Base-by-base conservation (phyloP, 148 eudicot species). In the Oxyria digyna region DNA sequence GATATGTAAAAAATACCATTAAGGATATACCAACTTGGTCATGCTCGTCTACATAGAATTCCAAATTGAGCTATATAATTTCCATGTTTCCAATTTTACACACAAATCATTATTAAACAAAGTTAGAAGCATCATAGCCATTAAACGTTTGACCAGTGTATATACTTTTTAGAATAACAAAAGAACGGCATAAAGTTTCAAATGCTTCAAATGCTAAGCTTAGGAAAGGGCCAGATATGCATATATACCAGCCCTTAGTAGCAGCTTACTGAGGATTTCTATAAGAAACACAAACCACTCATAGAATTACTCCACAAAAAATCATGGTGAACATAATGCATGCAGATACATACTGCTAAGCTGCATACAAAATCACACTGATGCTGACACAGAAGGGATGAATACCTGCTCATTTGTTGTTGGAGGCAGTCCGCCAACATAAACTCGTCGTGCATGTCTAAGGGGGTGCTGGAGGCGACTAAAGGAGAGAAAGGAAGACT, bases 361-460 rank as follows among this genome's bases (percentile, higher is more conserved):
- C 35, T 59, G 18, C 65, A 37, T 15, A n/a, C 7, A 29, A 1
- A 59, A 59, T 29, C 38, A 59, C 65, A 59, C 0, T 29, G 6
- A 50, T 21, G 57, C 26, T 21, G 46, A 27, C 69, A 52, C 26
- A 14, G 52, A 42, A 48, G 41, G 67, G 37, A 32, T 17, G 42
- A 43, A 64, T 26, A 82, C 85, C 83, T 82, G 85, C 70, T 82
- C 85, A 33, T 82, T 82, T 23, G 85, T 83, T 23, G 78, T 63
- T 9, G 85, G 85, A 76, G 85, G 85, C 41, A 82, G 80, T 26
- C 85, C 82, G 4, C 85, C 85, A 50, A 82, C 85, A 69, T 82
- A 82, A 35, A 82, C 83, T 49, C 85, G 82, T 59, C 85, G 76
- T 7, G 85, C 85, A 79, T 82, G 85, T 72, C 85, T 75, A n/a